phyloP scores from a whole-genome alignment of 768 basidiomycete genomes.

The Panaeolus cyanescens region DNA sequence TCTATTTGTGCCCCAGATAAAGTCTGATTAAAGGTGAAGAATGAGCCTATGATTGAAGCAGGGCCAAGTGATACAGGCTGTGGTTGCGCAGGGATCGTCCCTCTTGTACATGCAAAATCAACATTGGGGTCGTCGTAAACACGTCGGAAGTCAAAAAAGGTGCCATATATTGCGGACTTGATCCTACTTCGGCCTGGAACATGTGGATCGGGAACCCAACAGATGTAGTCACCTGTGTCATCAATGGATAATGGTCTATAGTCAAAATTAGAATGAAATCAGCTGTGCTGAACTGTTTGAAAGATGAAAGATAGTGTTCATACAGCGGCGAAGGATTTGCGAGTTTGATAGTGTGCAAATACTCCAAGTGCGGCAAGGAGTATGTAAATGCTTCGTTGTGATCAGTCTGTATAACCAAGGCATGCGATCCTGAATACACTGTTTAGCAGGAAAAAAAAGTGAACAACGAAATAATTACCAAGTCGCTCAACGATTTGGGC shows the following conservation, averaged over 20 bases:
- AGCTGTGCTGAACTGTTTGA: neutral
- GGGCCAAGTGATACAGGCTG: conserved; percentile 64
- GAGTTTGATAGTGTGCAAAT: conserved; percentile 46
- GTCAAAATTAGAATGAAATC: neutral
- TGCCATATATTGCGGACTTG: conserved; percentile 48
- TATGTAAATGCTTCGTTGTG: conserved; percentile 51
- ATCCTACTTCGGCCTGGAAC: conserved; percentile 30
- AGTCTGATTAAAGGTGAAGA: conserved; percentile 52
- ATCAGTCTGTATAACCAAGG: conserved; percentile 59
- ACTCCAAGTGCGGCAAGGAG: conserved; percentile 65
- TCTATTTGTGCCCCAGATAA: conserved; percentile 66
- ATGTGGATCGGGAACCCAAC: conserved; percentile 35
- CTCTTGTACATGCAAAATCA: conserved; percentile 45
- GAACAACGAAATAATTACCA: conserved; percentile 40
- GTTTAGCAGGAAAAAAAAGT: conserved; percentile 5
- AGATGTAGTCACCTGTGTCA: conserved; percentile 56
- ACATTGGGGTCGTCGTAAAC: conserved; percentile 52
- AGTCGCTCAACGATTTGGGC: conserved; percentile 61
- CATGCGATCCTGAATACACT: conserved; percentile 43
- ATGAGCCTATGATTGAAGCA: conserved; percentile 53
- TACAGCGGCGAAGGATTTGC: conserved; percentile 35
- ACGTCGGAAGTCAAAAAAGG: conserved; percentile 60
- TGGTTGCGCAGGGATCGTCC: conserved; percentile 54
- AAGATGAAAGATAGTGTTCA: conserved; percentile 11
- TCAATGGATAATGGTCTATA: conserved; percentile 44